Evolutionary conservation across 2,329 filamentous ascomycete species (phyloP).

Genomic region (Fusarium falciforme): DNA sequence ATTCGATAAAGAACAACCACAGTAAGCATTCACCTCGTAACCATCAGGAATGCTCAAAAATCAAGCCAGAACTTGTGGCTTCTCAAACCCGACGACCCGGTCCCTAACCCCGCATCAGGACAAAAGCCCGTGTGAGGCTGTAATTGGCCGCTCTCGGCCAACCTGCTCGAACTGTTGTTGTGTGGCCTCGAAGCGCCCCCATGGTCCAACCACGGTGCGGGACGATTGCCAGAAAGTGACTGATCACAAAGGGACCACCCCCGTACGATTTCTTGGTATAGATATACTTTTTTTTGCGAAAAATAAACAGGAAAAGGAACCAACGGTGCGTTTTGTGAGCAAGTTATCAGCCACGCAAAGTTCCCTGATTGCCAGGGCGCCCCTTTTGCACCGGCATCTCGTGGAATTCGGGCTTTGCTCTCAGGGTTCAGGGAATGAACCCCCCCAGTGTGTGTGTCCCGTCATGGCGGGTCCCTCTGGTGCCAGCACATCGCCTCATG

Average conservation of each 20-base stretch:
- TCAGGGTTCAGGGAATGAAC: conserved; percentile 1
- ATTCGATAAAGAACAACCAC: neutral
- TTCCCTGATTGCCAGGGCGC: neutral
- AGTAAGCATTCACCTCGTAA: neutral
- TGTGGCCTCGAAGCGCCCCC: neutral
- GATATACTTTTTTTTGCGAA: neutral
- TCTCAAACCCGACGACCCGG: neutral
- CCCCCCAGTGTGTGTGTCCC: neutral
- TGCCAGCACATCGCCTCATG: conserved; percentile 13
- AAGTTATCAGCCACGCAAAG: neutral
- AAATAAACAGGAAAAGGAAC: neutral
- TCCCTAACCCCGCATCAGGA: neutral
- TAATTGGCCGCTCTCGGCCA: neutral
- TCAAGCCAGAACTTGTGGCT: neutral
- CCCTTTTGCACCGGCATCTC: neutral
- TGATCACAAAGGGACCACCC: neutral
- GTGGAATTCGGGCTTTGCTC: neutral
- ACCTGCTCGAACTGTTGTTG: neutral
- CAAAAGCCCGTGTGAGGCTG: neutral
- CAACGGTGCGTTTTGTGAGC: neutral
- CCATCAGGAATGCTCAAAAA: neutral
- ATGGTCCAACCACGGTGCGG: neutral
- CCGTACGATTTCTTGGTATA: neutral
- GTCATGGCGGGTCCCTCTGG: conserved; percentile 6
- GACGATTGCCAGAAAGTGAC: neutral